Percentiles rank a stretch among this genome's conserved stretches.
phyloP scores from a whole-genome alignment of 495 filamentous ascomycete species.

The Aspergillus baeticus region DNA sequence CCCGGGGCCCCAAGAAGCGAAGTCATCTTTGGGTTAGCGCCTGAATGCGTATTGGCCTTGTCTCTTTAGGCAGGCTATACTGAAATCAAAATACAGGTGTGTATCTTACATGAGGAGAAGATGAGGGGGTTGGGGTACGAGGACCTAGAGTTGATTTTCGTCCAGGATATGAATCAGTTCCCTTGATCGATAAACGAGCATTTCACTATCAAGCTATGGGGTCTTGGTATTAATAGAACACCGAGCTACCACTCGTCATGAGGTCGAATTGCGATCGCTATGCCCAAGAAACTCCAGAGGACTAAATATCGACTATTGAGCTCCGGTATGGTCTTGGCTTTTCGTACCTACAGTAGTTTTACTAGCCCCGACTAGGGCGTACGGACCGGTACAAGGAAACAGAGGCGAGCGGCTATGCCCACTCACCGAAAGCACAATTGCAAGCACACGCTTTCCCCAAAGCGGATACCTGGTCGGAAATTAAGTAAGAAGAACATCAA shows the following conservation, averaged over 20 bases:
- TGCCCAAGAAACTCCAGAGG: neutral
- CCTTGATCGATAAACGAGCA: neutral
- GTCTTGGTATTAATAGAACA: conserved; percentile 10
- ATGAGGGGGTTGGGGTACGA: neutral
- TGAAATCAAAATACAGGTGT: no score
- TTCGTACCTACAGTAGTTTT: conserved; percentile 24
- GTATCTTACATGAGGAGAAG: neutral
- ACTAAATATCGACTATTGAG: conserved; percentile 11
- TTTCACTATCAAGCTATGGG: conserved; percentile 6
- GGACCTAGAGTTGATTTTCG: conserved; percentile 1
- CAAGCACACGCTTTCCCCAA: conserved; percentile 7
- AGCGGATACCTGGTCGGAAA: neutral
- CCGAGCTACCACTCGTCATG: neutral
- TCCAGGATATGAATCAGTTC: conserved; percentile 6
- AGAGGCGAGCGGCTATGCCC: neutral
- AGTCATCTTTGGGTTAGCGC: conserved; percentile 9
- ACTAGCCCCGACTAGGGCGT: neutral
- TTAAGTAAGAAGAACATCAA: conserved; percentile 2
- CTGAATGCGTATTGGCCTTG: no score
- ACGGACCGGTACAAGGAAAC: neutral
- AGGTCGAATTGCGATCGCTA: conserved; percentile 9
- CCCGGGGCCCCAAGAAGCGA: conserved; percentile 1
- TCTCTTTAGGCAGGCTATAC: no score
- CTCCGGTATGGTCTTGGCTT: conserved; percentile 17
- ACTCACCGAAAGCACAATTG: conserved; percentile 3